Base-by-base conservation (phyloP, 139 green algal species). In the Chlorella sp. region DNA sequence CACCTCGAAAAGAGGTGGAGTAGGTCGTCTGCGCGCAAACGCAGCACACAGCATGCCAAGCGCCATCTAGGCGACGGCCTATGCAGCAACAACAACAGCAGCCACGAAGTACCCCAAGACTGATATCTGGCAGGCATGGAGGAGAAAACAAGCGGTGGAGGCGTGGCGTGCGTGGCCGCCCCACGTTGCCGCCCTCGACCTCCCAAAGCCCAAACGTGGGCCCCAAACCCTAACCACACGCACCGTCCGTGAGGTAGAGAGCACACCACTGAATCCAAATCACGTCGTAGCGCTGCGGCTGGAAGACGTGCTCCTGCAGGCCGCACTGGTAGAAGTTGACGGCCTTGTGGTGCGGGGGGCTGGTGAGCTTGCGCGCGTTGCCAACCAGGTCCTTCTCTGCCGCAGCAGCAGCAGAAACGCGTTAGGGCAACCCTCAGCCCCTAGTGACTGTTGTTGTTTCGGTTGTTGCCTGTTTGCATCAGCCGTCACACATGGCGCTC, bases 231-330 rank as follows among this genome's bases (percentile, higher is more conserved):
- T 65, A n/a, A n/a, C 35, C 6, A 2, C 29, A 67, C 86, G 59
- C 71, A 94, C 86, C 88, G 67, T 98, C 94, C 64, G 92, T 97
- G 1, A 98, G 82, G 80, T 98, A 97, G 49, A 97, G 88, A 31
- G 96, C 81, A 59, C 80, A 86, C 85, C 85, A 90, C 66, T 90
- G 85, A 35, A 90, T 82, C 85, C 85, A 90, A 49, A 90, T 87
- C 51, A 60, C 74, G 71, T 90, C 78, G 67, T 90, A 91, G 73
- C 78, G 74, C 49, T 85, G 74, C 10, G 86, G 80, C 10, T 81
- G 70, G 59, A 91, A 93, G 14, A 78, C 32, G 69, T 96, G 83
- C 62, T 93, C 75, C 35, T 83, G 78, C 59, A 83, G 42, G 0
- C 78, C 78, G 30, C 32, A 24, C 27, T 66, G 67, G 70, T 78